Conservation (phyloP, 1,284 basidiomycete species). For the Ganoderma leucocontextum region DNA sequence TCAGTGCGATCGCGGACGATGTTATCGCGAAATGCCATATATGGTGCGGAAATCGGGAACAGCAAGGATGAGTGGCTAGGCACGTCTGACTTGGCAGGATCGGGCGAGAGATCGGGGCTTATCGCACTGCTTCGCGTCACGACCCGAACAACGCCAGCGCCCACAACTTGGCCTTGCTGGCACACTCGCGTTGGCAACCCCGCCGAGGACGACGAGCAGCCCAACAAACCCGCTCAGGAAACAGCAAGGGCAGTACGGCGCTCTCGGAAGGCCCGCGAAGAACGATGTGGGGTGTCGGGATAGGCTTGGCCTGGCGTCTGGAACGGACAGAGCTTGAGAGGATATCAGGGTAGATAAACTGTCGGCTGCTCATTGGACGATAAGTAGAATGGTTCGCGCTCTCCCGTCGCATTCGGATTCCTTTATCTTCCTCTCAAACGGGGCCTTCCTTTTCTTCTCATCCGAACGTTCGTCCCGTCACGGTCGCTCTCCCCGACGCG, state of each 20-base stretch:
- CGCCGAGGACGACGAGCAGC: neutral
- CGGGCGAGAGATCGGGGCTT: constrained; percentile 20
- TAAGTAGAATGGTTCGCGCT: constrained; percentile 19
- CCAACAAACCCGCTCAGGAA: neutral
- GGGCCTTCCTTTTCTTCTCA: constrained; percentile 18
- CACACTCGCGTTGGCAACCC: neutral
- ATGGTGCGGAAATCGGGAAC: neutral
- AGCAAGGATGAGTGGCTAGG: constrained; percentile 2
- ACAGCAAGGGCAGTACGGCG: constrained; percentile 5
- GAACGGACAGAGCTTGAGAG: constrained; percentile 6
- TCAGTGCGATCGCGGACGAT: neutral
- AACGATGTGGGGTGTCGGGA: neutral
- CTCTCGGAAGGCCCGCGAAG: neutral
- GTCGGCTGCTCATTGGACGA: constrained; percentile 29
- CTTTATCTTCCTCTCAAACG: constrained; percentile 23
- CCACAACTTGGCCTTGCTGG: neutral
- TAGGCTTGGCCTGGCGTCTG: constrained; percentile 8
- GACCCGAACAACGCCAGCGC: constrained; percentile 7
- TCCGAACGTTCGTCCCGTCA: constrained; percentile 25
- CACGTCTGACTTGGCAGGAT: constrained; percentile 6
- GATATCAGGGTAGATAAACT: constrained; percentile 25
- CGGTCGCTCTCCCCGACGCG: constrained; percentile 22
- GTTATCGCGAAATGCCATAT: constrained; percentile 21
- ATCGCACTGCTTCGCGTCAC: constrained; percentile 27
- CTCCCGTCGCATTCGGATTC: constrained; percentile 1